These are phyloP conservation scores for Acacia crassicarpa DNA, from an alignment of 306 rosid species.

Conservation along the genomic window DNA sequence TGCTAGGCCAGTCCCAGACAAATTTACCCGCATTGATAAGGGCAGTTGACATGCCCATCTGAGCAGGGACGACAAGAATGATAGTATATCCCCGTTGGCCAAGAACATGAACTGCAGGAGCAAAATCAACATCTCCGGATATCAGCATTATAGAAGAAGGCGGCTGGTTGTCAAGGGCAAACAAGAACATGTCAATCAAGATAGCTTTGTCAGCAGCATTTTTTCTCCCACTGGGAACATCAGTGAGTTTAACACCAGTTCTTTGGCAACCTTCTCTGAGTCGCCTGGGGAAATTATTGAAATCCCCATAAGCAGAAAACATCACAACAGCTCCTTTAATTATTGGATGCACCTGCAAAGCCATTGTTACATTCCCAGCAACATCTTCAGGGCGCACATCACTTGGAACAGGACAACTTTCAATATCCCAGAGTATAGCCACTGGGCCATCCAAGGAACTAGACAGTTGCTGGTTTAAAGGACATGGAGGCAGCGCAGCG, in stretches of 20 bases:
- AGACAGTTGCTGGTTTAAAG: conserved; percentile 51
- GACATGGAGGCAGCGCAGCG: conserved; percentile 45
- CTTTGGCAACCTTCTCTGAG: conserved; percentile 93
- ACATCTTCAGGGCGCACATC: conserved; percentile 95
- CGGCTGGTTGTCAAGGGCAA: conserved; percentile 95
- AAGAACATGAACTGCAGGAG: conserved; percentile 90
- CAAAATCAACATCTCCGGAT: conserved; percentile 91
- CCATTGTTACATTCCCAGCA: conserved; percentile 92
- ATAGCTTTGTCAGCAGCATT: conserved; percentile 99
- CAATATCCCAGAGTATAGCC: conserved; percentile 94
- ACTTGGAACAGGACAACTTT: conserved; percentile 90
- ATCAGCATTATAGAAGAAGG: conserved; percentile 90
- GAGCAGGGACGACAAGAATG: conserved; percentile 81
- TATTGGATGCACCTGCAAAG: conserved; percentile 80
- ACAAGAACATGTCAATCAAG: conserved; percentile 91
- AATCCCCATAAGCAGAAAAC: conserved; percentile 92
- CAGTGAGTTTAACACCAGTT: conserved; percentile 88
- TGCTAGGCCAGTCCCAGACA: conserved; percentile 97
- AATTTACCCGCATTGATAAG: conserved; percentile 89
- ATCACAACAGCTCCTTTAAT: conserved; percentile 77
- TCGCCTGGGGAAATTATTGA: conserved; percentile 82
- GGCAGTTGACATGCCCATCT: conserved; percentile 88
- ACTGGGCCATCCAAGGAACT: conserved; percentile 70
- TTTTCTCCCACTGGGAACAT: conserved; percentile 96
- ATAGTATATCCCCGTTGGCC: conserved; percentile 93